Conservation (phyloP, 805 yeast species). For the Candida montana region DNA sequence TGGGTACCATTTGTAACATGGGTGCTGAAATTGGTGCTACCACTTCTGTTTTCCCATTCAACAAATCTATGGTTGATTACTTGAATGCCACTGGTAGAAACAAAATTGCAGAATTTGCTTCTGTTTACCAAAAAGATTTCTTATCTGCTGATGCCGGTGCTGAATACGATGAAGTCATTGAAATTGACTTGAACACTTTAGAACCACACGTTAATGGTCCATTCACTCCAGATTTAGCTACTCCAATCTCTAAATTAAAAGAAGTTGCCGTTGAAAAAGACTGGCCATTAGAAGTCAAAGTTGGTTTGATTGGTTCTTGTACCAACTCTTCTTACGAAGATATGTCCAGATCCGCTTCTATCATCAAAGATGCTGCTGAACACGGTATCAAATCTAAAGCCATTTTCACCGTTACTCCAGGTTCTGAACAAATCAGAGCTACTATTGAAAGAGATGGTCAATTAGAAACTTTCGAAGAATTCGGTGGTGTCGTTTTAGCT, state of each 20-base stretch:
- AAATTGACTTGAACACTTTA: conserved; percentile 79
- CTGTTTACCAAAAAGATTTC: conserved; percentile 55
- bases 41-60: conserved; percentile 96
- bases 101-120: conserved; percentile 78
- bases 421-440: conserved; percentile 97
- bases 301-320: conserved; percentile 97
- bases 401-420: conserved; percentile 92
- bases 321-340: conserved; percentile 98
- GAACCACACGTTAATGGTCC: conserved; percentile 98
- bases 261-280: conserved; percentile 76
- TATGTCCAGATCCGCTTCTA: conserved; percentile 93
- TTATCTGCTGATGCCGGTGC: conserved; percentile 88
- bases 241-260: conserved; percentile 85
- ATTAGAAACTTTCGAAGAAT: conserved; percentile 79
- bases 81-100: conserved; percentile 82
- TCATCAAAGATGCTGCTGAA: conserved; percentile 82
- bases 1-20: conserved; percentile 99
- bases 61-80: conserved; percentile 82
- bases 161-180: conserved; percentile 89
- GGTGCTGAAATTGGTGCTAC: conserved; percentile 99
- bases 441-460: conserved; percentile 96
- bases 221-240: conserved; percentile 95
- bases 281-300: conserved; percentile 92
- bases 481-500: conserved; percentile 92
- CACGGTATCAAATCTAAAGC: conserved; percentile 92